phyloP scores from a whole-genome alignment of 202 grass and related monocot genomes.

The Digitaria exilis region DNA sequence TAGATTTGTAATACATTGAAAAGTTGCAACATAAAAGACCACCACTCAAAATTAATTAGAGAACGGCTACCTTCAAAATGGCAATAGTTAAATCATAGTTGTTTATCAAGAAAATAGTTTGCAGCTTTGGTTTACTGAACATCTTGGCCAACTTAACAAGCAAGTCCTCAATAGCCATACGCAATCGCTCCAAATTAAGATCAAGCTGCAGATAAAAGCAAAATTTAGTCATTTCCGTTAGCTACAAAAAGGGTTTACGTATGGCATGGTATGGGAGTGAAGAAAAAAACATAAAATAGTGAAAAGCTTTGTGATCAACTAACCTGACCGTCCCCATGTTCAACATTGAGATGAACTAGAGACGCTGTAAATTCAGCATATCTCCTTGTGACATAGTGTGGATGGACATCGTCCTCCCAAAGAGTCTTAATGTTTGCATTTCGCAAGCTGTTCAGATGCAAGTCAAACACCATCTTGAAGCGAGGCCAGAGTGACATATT shows the following conservation, averaged over 20 bases:
- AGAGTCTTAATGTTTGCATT: constrained; percentile 89
- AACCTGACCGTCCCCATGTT: constrained; percentile 97
- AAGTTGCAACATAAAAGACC: constrained; percentile 1
- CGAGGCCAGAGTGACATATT: constrained; percentile 94
- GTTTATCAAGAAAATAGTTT: constrained; percentile 97
- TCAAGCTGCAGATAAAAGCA: constrained; percentile 74
- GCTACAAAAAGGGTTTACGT: not conserved
- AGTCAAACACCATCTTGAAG: constrained; percentile 99
- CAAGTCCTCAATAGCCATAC: constrained; percentile 93
- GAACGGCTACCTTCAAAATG: constrained; percentile 72
- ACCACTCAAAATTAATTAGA: not conserved
- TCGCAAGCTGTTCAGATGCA: constrained; percentile 90
- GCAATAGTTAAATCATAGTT: constrained; percentile 96
- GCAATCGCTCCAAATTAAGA: constrained; percentile 87
- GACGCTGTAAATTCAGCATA: constrained; percentile 98
- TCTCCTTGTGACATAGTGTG: constrained; percentile 89
- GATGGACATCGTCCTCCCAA: constrained; percentile 98
- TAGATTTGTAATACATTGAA: not conserved
- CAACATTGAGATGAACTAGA: constrained; percentile 94
- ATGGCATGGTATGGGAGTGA: not conserved
- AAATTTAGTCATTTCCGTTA: constrained; percentile 6
- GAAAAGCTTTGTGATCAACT: constrained; percentile 36
- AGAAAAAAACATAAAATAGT: constrained; percentile 1
- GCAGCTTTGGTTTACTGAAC: constrained; percentile 79
- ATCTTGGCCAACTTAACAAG: constrained; percentile 90